Base-by-base conservation (phyloP, 306 rosid species). In the Rosa persica region DNA sequence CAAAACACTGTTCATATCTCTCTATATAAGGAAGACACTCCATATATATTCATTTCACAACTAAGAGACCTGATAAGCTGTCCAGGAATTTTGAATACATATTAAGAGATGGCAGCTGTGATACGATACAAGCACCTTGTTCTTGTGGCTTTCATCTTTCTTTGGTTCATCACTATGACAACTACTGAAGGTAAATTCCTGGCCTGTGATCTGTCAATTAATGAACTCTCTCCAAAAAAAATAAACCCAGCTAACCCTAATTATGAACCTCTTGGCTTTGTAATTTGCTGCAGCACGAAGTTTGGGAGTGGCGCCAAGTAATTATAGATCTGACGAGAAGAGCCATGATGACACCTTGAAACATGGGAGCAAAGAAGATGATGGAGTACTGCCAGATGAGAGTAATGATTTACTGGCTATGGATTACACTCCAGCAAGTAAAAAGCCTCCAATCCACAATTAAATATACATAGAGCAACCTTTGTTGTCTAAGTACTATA, bases 371-470 rank as follows among this genome's bases (percentile, higher is more conserved):
- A n/a, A 75, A 39, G 86, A 78, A 77, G 47, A 64, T 27, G 62
- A 36, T 7, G 73, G 17, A 46, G 42, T 27, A 20, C 30, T 40
- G 30, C 62, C 51, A 20, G 68, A 65, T n/a, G 87, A 85, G 10
- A 80, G 78, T 72, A 87, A 84, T 83, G 92, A 87, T 60, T 85
- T 90, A 68, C 83, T 90, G 73, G 80, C 91, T 20, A 87, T 87
- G 91, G 98, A 94, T 83, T 94, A 90, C 71, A 84, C 91, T 86
- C 94, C 97, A 15, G 93, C 93, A 1, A 85, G 85, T 67, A 90
- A 85, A 85, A 90, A 92, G 78, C 96, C 97, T 75, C 98, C 98
- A 1, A 94, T 94, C 67, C 97, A 94, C 78, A 94, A 92, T 85
- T 94, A 75, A 82, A 12, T 47, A 23, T 12, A 9, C 10, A 23